Conservation (phyloP, 139 green algal species). For the Chlamydomonas urium region DNA sequence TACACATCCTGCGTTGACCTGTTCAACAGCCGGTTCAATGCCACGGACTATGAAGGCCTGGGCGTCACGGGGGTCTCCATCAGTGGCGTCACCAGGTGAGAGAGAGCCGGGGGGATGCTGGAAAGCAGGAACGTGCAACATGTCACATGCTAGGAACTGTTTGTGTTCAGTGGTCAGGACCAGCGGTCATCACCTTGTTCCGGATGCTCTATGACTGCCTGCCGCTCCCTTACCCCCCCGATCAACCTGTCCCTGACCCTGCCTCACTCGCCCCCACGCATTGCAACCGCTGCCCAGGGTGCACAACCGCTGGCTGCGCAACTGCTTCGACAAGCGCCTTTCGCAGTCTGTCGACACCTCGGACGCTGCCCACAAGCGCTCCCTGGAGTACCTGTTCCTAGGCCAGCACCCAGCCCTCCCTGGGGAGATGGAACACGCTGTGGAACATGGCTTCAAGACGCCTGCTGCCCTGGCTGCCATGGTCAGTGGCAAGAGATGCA, state of each 20-base stretch:
- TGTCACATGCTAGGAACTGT: too few relatives aligned
- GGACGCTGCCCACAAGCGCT: constrained; percentile 38
- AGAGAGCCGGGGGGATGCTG: too few relatives aligned
- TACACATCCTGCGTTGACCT: constrained; percentile 51
- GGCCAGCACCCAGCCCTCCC: constrained; percentile 46
- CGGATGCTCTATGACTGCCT: too few relatives aligned
- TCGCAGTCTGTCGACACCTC: constrained; percentile 14
- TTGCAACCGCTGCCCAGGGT: constrained; percentile 27
- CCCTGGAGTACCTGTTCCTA: constrained; percentile 63
- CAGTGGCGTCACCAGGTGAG: constrained; percentile 28
- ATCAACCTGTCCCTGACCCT: neutral
- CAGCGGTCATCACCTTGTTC: too few relatives aligned
- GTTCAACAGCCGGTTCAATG: constrained; percentile 33
- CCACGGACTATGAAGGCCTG: constrained; percentile 24
- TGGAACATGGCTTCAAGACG: constrained; percentile 47
- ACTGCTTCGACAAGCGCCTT: constrained; percentile 43
- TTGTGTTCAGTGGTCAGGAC: too few relatives aligned
- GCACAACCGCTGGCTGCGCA: constrained; percentile 66
- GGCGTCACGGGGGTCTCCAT: constrained; percentile 22
- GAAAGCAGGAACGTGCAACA: too few relatives aligned
- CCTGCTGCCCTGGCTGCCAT: constrained; percentile 16
- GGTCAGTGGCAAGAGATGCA: too few relatives aligned
- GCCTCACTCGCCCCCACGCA: neutral
- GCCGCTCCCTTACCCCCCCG: too few relatives aligned
- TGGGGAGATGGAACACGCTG: constrained; percentile 28